Evolutionary conservation across 2,329 filamentous ascomycete species (phyloP).

Genomic region (Zymoseptoria passerinii): DNA sequence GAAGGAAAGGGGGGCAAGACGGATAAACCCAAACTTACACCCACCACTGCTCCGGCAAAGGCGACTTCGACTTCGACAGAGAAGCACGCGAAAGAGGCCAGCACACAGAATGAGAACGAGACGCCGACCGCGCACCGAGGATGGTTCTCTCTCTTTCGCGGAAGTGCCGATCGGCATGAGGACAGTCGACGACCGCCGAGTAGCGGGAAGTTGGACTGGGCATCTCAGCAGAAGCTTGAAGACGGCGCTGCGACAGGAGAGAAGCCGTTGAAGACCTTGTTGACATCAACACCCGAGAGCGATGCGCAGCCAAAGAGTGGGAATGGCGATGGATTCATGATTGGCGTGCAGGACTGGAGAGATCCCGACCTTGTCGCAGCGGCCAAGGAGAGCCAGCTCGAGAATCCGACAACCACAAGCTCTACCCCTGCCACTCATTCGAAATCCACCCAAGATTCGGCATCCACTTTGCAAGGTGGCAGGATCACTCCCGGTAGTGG

Average conservation of each 20-base stretch:
- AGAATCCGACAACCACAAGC: slow-evolving; percentile 16
- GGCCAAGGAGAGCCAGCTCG: slow-evolving; percentile 22
- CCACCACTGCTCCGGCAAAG: slow-evolving; percentile 15
- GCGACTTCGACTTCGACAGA: slow-evolving; percentile 14
- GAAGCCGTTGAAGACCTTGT: slow-evolving; percentile 15
- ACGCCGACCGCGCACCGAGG: slow-evolving; percentile 13
- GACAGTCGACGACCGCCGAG: slow-evolving; percentile 58
- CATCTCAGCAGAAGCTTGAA: slow-evolving; percentile 58
- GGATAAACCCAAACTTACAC: slow-evolving; percentile 20
- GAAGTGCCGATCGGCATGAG: slow-evolving; percentile 5
- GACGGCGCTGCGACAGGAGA: slow-evolving; percentile 45
- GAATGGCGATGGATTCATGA: slow-evolving; percentile 60
- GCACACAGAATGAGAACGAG: slow-evolving; percentile 8
- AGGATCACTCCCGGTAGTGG: slow-evolving; percentile 66
- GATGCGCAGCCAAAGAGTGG: slow-evolving; percentile 24
- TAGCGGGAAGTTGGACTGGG: slow-evolving; percentile 68
- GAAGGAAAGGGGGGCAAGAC: slow-evolving; percentile 4
- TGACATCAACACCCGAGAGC: slow-evolving; percentile 23
- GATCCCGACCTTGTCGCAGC: slow-evolving; percentile 62
- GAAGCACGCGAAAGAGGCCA: slow-evolving; percentile 4
- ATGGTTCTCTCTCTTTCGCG: slow-evolving; percentile 40
- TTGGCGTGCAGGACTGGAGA: slow-evolving; percentile 81
- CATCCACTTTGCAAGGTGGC: slow-evolving; percentile 43
- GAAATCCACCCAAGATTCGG: slow-evolving; percentile 24
- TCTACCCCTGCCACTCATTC: slow-evolving; percentile 12